Evolutionary conservation across 2,329 filamentous ascomycete genomes (phyloP).

Genomic region (Ophiostoma sp.): DNA sequence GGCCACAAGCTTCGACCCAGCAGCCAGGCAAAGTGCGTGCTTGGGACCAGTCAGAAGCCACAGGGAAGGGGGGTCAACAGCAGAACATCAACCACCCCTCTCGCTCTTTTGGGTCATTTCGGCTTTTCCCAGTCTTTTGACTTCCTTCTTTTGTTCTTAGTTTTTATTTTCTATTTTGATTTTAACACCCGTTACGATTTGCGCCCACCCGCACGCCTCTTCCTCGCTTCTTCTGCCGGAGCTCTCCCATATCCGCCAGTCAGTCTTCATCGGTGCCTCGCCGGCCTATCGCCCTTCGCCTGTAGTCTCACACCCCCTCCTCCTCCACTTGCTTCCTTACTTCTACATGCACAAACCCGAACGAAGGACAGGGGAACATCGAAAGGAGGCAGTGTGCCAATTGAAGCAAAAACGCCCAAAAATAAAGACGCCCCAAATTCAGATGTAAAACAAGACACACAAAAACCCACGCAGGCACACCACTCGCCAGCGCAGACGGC

Average conservation of each 20-base stretch:
- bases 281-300: neutral
- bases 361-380: constrained; percentile 6
- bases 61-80: neutral
- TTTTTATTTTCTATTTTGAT: neutral
- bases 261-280: neutral
- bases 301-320: constrained; percentile 17
- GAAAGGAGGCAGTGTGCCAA: neutral
- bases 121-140: neutral
- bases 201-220: constrained; percentile 4
- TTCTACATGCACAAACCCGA: neutral
- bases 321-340: neutral
- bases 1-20: constrained; percentile 16
- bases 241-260: neutral
- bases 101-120: neutral
- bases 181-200: neutral
- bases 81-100: constrained; percentile 11
- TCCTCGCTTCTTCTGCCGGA: neutral
- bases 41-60: constrained; percentile 11
- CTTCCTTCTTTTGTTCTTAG: neutral
- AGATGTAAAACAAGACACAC: constrained; percentile 2
- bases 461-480: neutral
- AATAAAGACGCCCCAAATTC: neutral
- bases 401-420: neutral
- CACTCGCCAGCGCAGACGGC: constrained; percentile 3
- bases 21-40: neutral